Percentiles rank a stretch among this genome's conserved stretches.
Conservation (phyloP, 2,329 filamentous ascomycete genomes). For the Colletotrichum sp. region DNA sequence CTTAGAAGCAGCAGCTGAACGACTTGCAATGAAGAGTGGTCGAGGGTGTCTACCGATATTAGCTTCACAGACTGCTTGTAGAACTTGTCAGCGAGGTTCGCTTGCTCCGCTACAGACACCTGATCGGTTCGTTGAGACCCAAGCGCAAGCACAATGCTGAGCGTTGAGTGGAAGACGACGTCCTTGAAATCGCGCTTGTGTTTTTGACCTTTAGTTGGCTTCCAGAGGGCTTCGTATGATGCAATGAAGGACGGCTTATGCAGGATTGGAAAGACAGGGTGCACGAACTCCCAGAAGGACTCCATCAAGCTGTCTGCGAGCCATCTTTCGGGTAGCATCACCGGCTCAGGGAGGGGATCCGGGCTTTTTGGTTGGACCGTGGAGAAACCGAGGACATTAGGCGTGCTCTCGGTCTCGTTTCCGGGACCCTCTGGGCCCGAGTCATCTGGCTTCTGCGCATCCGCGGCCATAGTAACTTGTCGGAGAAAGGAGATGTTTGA, state of each 20-base stretch:
- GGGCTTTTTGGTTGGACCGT: background rate
- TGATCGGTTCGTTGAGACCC: constrained; percentile 28
- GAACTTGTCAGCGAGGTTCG: constrained; percentile 25
- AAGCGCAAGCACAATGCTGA: constrained; percentile 34
- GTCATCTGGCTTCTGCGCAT: background rate
- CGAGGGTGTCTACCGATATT: constrained; percentile 29
- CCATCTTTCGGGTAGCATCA: background rate
- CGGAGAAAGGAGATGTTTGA: background rate
- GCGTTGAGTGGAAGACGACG: constrained; percentile 24
- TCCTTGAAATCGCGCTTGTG: background rate
- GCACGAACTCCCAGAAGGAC: constrained; percentile 23
- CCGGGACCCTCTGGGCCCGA: background rate
- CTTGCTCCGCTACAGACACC: background rate
- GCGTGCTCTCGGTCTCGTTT: background rate
- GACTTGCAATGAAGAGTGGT: constrained; percentile 25
- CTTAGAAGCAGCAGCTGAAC: constrained; percentile 34
- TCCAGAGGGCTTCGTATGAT: constrained; percentile 16
- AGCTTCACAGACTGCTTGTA: constrained; percentile 30
- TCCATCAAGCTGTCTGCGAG: constrained; percentile 3
- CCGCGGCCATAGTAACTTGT: background rate
- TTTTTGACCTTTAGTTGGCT: background rate
- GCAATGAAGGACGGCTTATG: constrained; percentile 16
- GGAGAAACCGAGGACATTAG: background rate
- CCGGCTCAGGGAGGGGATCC: background rate
- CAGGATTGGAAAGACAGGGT: constrained; percentile 20